A percentile compares a stretch with the other conserved stretches of the same genome.
phyloP scores from a whole-genome alignment of 805 yeast species.

The Candida multigemmis region DNA sequence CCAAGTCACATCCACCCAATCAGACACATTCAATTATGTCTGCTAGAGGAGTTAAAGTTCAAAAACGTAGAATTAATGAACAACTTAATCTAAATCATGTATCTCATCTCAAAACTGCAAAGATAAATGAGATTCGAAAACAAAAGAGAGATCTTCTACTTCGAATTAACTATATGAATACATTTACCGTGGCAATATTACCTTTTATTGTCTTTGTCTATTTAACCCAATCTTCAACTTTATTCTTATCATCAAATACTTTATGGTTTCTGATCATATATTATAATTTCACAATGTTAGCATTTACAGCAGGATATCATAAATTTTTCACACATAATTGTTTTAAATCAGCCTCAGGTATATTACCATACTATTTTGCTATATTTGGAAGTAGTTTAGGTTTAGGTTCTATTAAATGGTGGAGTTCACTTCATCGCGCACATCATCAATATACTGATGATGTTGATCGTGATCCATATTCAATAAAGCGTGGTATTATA shows the following conservation, averaged over 20 bases:
- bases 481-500: constrained; percentile 67
- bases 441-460: constrained; percentile 83
- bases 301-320: constrained; percentile 36
- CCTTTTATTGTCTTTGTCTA: constrained; percentile 22
- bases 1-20: no score
- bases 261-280: constrained; percentile 21
- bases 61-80: background rate
- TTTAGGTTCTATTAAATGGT: constrained; percentile 65
- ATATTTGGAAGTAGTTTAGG: constrained; percentile 65
- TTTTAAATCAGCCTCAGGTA: constrained; percentile 15
- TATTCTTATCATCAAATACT: constrained; percentile 20
- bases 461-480: constrained; percentile 83
- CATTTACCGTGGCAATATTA: constrained; percentile 22
- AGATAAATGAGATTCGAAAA: background rate
- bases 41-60: background rate
- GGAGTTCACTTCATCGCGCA: constrained; percentile 80
- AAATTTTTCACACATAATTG: constrained; percentile 32
- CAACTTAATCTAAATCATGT: background rate
- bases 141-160: background rate
- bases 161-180: constrained; percentile 25
- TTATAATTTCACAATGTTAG: constrained; percentile 25
- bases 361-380: constrained; percentile 43
- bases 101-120: background rate
- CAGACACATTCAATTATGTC: no score
- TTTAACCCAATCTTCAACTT: constrained; percentile 9